phyloP scores from a whole-genome alignment of 2,329 filamentous ascomycete genomes.

The Alternaria sp. region DNA sequence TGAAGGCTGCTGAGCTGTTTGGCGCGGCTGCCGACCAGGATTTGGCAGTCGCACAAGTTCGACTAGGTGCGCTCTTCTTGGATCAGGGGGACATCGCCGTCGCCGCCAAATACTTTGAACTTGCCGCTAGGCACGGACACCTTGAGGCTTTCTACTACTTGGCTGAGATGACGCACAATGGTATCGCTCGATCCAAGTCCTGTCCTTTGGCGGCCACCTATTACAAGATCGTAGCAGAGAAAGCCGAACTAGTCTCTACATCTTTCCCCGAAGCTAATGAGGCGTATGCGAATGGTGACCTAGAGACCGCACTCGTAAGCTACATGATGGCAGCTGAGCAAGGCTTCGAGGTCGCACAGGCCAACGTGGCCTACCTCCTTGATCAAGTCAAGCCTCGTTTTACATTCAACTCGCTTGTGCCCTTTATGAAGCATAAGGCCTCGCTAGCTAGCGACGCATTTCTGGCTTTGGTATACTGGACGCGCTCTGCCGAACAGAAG shows the following conservation, averaged over 20 bases:
- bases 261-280: conserved; percentile 83
- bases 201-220: conserved; percentile 80
- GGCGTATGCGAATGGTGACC: conserved; percentile 79
- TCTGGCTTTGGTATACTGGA: conserved; percentile 91
- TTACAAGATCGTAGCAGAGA: conserved; percentile 88
- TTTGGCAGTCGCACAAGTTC: conserved; percentile 78
- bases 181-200: conserved; percentile 78
- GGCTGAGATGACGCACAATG: conserved; percentile 82
- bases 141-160: conserved; percentile 93
- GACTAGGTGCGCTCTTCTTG: conserved; percentile 82
- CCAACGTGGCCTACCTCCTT: conserved; percentile 86
- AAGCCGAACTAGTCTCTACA: conserved; percentile 84
- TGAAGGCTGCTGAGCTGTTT: conserved; percentile 77
- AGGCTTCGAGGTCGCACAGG: conserved; percentile 87
- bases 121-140: conserved; percentile 80
- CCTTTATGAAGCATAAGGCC: conserved; percentile 50
- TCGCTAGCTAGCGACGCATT: conserved; percentile 63
- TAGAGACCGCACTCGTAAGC: conserved; percentile 78
- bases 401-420: conserved; percentile 62
- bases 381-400: conserved; percentile 66
- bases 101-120: conserved; percentile 85
- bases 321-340: conserved; percentile 91
- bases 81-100: conserved; percentile 85
- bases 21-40: conserved; percentile 82
- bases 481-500: conserved; percentile 86